These are phyloP conservation scores for Polychytrium aggregatum DNA, from an alignment of 192 early-diverging fungal genomes.

Conservation along the genomic window DNA sequence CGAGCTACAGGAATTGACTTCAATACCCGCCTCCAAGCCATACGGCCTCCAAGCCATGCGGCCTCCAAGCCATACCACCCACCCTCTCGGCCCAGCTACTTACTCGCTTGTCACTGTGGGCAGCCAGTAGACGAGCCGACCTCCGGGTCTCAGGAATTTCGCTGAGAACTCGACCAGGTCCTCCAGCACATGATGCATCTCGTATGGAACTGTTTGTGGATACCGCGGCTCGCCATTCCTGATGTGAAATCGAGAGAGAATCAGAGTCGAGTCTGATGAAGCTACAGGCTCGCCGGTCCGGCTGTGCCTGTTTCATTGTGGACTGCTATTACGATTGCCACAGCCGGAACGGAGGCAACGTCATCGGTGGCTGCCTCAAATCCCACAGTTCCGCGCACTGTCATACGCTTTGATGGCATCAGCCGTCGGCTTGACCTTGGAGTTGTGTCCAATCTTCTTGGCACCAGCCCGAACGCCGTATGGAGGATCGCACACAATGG, in stretches of 20 bases:
- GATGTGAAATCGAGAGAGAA: neutral
- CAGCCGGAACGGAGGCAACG: no score
- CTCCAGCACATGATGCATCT: conserved; percentile 78
- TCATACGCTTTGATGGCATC: conserved; percentile 17
- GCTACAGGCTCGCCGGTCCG: no score
- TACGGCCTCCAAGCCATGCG: no score
- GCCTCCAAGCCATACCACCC: no score
- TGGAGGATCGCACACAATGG: conserved; percentile 89
- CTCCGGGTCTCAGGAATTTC: conserved; percentile 60
- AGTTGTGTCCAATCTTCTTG: conserved; percentile 69
- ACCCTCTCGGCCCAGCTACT: conserved; percentile 1
- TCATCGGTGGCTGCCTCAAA: no score
- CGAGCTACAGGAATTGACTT: no score
- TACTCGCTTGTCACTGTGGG: conserved; percentile 82
- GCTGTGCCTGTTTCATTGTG: no score
- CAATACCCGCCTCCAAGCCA: no score
- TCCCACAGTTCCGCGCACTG: neutral
- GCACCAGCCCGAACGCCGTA: conserved; percentile 97
- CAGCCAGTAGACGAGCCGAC: conserved; percentile 89
- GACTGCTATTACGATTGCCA: no score
- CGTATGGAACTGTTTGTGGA: conserved; percentile 89
- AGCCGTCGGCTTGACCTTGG: conserved; percentile 12
- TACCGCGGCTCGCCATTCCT: conserved; percentile 48
- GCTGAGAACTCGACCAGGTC: conserved; percentile 82
- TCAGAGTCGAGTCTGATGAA: neutral